A percentile compares a stretch with the other conserved stretches of the same genome.
These are phyloP conservation scores for Geotrichum restrictum DNA, from an alignment of 1,139 yeast species.

Conservation along the genomic window DNA sequence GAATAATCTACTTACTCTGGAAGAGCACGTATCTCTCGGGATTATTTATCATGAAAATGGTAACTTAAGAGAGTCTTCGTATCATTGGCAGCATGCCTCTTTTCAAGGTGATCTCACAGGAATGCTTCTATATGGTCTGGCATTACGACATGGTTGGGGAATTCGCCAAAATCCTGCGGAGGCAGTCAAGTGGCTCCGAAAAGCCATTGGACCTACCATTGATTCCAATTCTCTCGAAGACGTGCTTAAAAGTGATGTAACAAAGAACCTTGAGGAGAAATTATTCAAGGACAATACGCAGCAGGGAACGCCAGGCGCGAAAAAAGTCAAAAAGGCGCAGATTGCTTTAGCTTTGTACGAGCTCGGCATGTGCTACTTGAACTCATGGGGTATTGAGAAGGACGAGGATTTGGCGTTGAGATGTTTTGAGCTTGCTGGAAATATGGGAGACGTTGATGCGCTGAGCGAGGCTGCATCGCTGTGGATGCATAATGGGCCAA, in stretches of 20 bases:
- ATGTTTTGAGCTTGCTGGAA: conserved; percentile 62
- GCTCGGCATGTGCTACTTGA: conserved; percentile 56
- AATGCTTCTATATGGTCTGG: conserved; percentile 66
- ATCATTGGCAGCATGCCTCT: conserved; percentile 62
- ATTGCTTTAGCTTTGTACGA: conserved; percentile 49
- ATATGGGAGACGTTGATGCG: conserved; percentile 66
- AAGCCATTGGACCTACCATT: conserved; percentile 41
- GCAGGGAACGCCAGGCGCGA: conserved; percentile 11
- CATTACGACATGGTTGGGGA: conserved; percentile 69
- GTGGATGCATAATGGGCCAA: conserved; percentile 57
- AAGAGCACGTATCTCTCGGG: conserved; percentile 51
- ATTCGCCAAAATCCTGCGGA: conserved; percentile 55
- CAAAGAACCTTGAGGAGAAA: conserved; percentile 9
- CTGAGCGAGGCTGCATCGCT: conserved; percentile 69
- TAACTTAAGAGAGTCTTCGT: conserved; percentile 63
- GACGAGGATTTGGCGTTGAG: conserved; percentile 59
- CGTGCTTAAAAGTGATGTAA: conserved; percentile 12
- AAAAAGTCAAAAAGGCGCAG: conserved; percentile 33
- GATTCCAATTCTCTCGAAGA: conserved; percentile 17
- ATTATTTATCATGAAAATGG: conserved; percentile 54
- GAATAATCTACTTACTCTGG: conserved; percentile 31
- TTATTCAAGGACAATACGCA: conserved; percentile 6
- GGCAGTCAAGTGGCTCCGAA: conserved; percentile 60
- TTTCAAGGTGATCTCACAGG: conserved; percentile 61
- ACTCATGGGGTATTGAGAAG: conserved; percentile 56